A percentile compares a stretch with the other conserved stretches of the same genome.
Evolutionary conservation across 768 basidiomycete species (phyloP).

Genomic region (Fomitopsis serialis): DNA sequence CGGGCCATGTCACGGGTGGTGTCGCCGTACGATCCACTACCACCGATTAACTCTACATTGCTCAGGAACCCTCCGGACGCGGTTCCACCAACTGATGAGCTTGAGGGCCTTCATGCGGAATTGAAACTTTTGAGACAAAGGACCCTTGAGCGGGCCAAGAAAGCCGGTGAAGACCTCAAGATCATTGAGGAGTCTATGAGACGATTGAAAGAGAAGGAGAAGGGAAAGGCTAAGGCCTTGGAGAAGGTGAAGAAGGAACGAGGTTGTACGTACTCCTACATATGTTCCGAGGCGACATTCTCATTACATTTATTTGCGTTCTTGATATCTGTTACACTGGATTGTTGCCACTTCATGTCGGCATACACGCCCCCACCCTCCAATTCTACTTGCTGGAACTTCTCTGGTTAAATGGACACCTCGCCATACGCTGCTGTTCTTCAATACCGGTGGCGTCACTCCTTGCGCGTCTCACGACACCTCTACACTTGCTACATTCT

Average conservation of each 20-base stretch:
- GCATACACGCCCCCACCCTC: no score
- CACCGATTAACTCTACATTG: conserved; percentile 51
- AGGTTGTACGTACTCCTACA: conserved; percentile 54
- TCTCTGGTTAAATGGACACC: no score
- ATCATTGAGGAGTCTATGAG: conserved; percentile 74
- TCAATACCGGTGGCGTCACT: background rate
- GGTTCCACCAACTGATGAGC: conserved; percentile 69
- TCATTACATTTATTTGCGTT: background rate
- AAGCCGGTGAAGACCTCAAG: conserved; percentile 71
- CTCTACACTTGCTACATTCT: no score
- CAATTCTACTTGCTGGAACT: no score
- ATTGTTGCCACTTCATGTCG: background rate
- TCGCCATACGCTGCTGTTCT: no score
- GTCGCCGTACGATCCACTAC: conserved; percentile 40
- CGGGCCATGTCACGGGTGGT: conserved; percentile 59
- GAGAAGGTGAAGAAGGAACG: conserved; percentile 72
- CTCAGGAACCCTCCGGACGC: conserved; percentile 59
- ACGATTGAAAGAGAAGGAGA: conserved; percentile 70
- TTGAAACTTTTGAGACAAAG: conserved; percentile 48
- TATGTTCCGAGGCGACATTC: background rate
- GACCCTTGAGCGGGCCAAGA: conserved; percentile 60
- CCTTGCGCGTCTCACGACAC: background rate
- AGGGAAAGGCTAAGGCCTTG: conserved; percentile 65
- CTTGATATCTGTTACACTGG: background rate
- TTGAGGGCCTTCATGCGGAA: conserved; percentile 59